Base-by-base conservation (phyloP, 805 yeast genomes). In the Spathaspora boniae region DNA sequence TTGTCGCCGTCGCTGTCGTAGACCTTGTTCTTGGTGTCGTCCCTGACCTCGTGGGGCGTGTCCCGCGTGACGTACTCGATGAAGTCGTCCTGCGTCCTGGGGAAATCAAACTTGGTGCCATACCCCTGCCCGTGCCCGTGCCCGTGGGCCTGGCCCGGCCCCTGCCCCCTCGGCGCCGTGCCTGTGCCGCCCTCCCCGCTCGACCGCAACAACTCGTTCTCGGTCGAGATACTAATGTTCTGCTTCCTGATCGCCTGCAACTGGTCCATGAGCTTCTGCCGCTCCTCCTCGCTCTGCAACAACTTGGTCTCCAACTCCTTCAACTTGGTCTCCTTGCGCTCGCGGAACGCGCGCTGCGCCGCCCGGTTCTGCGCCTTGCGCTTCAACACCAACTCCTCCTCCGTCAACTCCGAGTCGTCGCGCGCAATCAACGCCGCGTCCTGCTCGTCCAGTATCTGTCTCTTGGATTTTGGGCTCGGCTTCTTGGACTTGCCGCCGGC, bases 271-370 rank as follows among this genome's bases (percentile, higher is more conserved):
- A 82, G 53, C 26, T 54, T 54, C 31, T 64, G 68, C 36, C 74
- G 72, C 43, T 78, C 78, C 24, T 51, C 60, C 52, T 82, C 91
- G 27, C 83, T 73, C 39, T 70, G 65, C 12, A 63, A 59, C 41
- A 86, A 60, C 53, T 78, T 78, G 3, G 59, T 59, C 45, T 82
- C 81, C 28, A 86, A 65, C 46, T 82, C 88, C 52, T 80, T 81
- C 42, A 83, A 58, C 47, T 74, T 78, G 33, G 76, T 75, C 54
- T 84, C 93, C 55, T 82, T 84, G 33, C 94, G 75, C 56, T 85
- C 89, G 42, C 95, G 66, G 58, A 84, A 86, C 2, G 95, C 95
- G 46, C 88, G 68, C 60, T 86, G 95, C 1, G 95, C 95, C 8
- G 89, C 89, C 49, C 95, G 67, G 53, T 86, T 85, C 54, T 82